Base-by-base conservation (phyloP, 2,329 filamentous ascomycete genomes). In the Pleomassaria siparia region DNA sequence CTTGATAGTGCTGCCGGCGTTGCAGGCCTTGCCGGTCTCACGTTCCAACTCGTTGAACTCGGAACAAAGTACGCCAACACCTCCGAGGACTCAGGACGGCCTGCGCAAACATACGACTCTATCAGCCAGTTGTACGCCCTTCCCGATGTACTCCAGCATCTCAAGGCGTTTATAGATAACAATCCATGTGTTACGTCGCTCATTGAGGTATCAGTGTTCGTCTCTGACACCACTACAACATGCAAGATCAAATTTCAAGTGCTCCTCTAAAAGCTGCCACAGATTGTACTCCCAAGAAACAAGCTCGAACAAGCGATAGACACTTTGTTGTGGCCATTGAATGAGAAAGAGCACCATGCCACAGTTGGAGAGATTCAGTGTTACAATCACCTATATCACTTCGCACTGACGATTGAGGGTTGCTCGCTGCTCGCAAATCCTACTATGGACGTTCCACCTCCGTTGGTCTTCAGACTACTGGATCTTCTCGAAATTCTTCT, bases 1-100 rank as follows among this genome's bases (percentile, higher is more conserved):
- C 25, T 24, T 47, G 13, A 51, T 36, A 30, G 39, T 51, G 18
- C 45, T 13, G 49, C 46, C 9, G 18, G 41, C 32, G 33, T 49
- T 6, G 49, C 46, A 11, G 46, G 49, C 24, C 46, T 51, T 12
- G 24, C 49, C 24, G 35, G 45, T 33, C 37, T 51, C 22, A 43
- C 42, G n/a, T 24, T 49, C 11, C 49, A 51, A 26, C 35, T 51
- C 32, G 30, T 46, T 12, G 20, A 45, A 16, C 5, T 44, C 30
- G 13, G 37, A 11, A 40, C 20, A 16, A 21, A 12, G 13, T 9
- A 11, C 15, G 43, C 37, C 6, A 47, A n/a, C n/a, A n/a, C n/a
- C n/a, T n/a, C n/a, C 22, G 22, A 40, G 24, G 13, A 13, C 15
- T n/a, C n/a, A n/a, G n/a, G n/a, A n/a, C n/a, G n/a, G n/a, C n/a